Evolutionary conservation across 345 rosid species (phyloP), one percentile per base, ranked within the genome.

Genomic region (Dipteronia sinensis): DNA sequence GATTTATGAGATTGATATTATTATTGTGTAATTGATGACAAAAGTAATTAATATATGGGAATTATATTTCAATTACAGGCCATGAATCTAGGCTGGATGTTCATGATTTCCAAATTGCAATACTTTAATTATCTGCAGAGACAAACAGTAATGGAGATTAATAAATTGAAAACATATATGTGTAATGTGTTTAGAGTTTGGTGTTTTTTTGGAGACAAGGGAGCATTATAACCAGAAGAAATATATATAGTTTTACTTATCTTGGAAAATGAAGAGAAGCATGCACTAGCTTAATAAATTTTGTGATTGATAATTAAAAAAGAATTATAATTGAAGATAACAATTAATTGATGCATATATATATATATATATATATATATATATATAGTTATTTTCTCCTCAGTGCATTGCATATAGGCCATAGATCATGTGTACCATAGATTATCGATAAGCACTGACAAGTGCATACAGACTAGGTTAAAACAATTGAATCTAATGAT

Each of bases 181-280:
- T 59, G 31, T 40, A 40, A 16, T 49, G 19, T 42, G 49, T 68
- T 44, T 70, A 29, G 67, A n/a, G 78, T 40, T 58, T 42, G 46
- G 59, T 74, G 40, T 44, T 74, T 77, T 71, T 65, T 56, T 12
- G 81, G 59, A 67, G 83, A 77, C 83, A 74, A 74, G 77, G 72
- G 23, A 40, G 61, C 73, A 73, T 56, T 16, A 16, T 59, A 20
- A 7, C 10, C 64, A 59, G 64, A 59, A 59, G 58, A 16, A 49
- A 49, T 49, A 49, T 42, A 61, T 59, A 51, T 19, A 19, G 67
- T 29, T 42, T 66, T 34, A n/a, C 65, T 46, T 44, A 38, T 65
- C 56, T 71, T 40, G 74, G 71, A 23, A 81, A 40, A 10, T 77
- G 73, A 31, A 16, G 20, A 22, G 19, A 31, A 6, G 38, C 34